Evolutionary conservation across 495 filamentous ascomycete species (phyloP).

Genomic region (Aspergillus bertholletiae): DNA sequence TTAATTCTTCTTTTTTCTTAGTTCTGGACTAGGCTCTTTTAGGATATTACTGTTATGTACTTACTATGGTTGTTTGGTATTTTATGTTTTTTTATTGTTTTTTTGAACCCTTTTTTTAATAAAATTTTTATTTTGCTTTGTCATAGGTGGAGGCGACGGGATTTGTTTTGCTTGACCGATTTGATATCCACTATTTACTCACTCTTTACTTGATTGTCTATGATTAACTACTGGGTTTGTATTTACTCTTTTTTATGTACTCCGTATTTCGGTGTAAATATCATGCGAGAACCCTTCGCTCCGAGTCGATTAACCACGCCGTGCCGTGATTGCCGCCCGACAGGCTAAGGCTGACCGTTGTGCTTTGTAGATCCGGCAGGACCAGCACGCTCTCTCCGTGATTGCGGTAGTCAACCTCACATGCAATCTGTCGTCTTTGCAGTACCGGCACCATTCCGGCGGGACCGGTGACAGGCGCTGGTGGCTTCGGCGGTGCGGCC

Average conservation of each 20-base stretch:
- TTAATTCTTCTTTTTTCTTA: too few relatives aligned
- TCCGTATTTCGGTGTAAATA: too few relatives aligned
- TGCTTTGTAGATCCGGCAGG: slow-evolving; percentile 66
- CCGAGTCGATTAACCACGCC: slow-evolving; percentile 59
- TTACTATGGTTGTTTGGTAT: too few relatives aligned
- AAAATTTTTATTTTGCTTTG: neutral
- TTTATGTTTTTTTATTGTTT: too few relatives aligned
- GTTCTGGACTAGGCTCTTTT: too few relatives aligned
- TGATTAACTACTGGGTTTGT: too few relatives aligned
- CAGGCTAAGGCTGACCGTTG: slow-evolving; percentile 71
- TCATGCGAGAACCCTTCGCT: slow-evolving; percentile 26
- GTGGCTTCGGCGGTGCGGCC: slow-evolving; percentile 15
- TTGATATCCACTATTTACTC: neutral
- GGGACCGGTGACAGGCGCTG: slow-evolving; percentile 4
- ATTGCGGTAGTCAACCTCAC: slow-evolving; percentile 78
- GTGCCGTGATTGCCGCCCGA: slow-evolving; percentile 53
- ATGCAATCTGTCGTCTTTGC: slow-evolving; percentile 45
- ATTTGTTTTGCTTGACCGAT: neutral
- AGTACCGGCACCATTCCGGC: slow-evolving; percentile 10
- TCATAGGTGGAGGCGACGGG: neutral
- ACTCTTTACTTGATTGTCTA: neutral
- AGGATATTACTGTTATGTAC: too few relatives aligned
- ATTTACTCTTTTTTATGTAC: too few relatives aligned
- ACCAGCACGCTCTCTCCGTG: slow-evolving; percentile 74
- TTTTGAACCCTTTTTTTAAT: too few relatives aligned